phyloP scores from a whole-genome alignment of 306 rosid species.

The Cicer pinnatifidum region DNA sequence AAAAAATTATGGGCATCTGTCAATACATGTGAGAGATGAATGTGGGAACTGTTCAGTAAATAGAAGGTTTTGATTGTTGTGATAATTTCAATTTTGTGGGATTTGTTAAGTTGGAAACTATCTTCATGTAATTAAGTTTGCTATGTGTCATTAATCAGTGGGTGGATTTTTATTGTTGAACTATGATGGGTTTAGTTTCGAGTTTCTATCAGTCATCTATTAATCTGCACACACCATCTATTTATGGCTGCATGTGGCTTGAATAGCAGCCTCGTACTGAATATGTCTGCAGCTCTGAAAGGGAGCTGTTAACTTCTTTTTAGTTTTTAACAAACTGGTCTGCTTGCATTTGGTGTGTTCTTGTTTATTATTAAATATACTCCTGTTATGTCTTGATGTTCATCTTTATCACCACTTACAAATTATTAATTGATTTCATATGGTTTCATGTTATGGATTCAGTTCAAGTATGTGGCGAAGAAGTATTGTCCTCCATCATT shows the following conservation, averaged over 20 bases:
- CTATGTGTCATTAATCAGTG: not conserved
- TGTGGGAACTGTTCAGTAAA: not conserved
- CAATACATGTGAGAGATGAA: not conserved
- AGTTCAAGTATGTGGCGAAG: slow-evolving; percentile 77
- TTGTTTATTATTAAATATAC: slow-evolving; percentile 3
- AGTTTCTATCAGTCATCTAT: slow-evolving; percentile 1
- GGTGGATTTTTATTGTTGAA: not conserved
- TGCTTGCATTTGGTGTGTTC: not conserved
- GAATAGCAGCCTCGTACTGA: not conserved
- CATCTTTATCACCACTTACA: slow-evolving; percentile 14
- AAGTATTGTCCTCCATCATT: slow-evolving; percentile 60
- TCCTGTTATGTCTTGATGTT: not conserved
- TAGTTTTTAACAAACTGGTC: slow-evolving; percentile 1
- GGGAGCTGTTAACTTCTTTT: not conserved
- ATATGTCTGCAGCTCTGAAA: not conserved
- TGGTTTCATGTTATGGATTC: slow-evolving; percentile 11
- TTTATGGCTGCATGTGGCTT: not conserved
- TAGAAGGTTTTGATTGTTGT: not conserved
- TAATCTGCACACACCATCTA: not conserved
- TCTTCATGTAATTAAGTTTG: slow-evolving; percentile 5
- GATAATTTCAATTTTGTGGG: not conserved
- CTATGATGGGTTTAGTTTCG: not conserved
- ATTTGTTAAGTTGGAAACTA: not conserved
- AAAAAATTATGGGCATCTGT: not conserved
- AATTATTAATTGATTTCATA: slow-evolving; percentile 16